These are phyloP conservation scores for Rhizopus arrhizus DNA, from an alignment of 371 early-diverging fungal genomes.

Conservation along the genomic window DNA sequence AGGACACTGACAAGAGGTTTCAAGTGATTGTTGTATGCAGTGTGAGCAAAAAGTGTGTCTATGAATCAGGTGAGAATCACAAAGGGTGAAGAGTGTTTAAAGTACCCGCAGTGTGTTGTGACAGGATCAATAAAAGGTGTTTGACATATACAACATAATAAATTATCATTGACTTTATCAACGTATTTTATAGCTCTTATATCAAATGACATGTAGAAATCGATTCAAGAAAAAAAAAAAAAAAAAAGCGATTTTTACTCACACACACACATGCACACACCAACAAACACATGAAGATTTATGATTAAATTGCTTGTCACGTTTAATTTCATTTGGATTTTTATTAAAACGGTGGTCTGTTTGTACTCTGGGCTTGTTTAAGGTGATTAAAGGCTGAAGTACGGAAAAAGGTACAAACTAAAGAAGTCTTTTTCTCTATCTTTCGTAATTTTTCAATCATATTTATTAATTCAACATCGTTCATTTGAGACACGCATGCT, in stretches of 20 bases:
- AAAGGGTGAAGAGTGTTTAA: too few relatives aligned
- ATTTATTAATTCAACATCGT: conserved; percentile 35
- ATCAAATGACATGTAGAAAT: conserved; percentile 21
- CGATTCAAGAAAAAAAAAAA: conserved; percentile 16
- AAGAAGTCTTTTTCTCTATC: conserved; percentile 49
- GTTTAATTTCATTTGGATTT: not conserved
- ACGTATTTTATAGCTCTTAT: conserved; percentile 36
- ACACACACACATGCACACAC: not conserved
- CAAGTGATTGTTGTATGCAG: conserved; percentile 65
- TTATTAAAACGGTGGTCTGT: not conserved
- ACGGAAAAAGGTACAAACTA: conserved; percentile 54
- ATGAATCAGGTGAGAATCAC: not conserved
- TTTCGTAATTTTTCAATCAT: conserved; percentile 48
- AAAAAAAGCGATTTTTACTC: not conserved
- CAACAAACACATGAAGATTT: not conserved
- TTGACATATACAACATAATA: conserved; percentile 67
- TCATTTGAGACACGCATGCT: conserved; percentile 35
- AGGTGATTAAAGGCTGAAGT: conserved; percentile 33
- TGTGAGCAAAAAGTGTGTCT: conserved; percentile 72
- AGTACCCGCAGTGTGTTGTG: conserved; percentile 53
- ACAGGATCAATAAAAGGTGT: conserved; percentile 63
- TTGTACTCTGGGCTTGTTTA: not conserved
- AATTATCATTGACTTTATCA: conserved; percentile 55
- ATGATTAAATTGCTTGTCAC: not conserved
- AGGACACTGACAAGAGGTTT: conserved; percentile 61